Percentiles rank a stretch among this genome's conserved stretches.
phyloP scores from a whole-genome alignment of 306 rosid species.

The Glycine latifolia region DNA sequence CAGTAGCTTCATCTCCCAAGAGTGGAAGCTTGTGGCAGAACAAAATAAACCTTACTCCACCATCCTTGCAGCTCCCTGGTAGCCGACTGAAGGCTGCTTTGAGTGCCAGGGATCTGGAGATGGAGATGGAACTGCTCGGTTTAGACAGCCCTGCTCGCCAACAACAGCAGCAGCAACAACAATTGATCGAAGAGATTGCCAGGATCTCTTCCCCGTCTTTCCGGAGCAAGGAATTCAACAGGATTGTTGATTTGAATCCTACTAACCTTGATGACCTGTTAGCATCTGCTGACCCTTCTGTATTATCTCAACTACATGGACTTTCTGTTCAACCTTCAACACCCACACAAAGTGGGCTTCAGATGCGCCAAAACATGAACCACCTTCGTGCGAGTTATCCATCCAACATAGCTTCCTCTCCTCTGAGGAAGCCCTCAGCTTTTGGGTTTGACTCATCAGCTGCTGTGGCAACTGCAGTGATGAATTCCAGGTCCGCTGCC shows the following conservation, averaged over 20 bases:
- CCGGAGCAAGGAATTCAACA: constrained; percentile 60
- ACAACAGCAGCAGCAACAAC: constrained; percentile 70
- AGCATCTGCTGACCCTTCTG: constrained; percentile 74
- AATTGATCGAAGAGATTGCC: constrained; percentile 85
- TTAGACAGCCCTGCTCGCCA: constrained; percentile 65
- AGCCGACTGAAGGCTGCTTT: constrained; percentile 83
- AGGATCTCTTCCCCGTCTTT: constrained; percentile 87
- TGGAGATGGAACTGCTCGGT: constrained; percentile 84
- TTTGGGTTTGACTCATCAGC: constrained; percentile 82
- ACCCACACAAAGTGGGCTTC: constrained; percentile 68
- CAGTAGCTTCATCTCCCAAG: constrained; percentile 84
- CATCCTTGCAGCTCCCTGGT: constrained; percentile 87
- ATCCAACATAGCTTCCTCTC: constrained; percentile 75
- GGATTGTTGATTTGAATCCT: constrained; percentile 81
- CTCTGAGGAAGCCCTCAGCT: constrained; percentile 71
- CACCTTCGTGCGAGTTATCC: constrained; percentile 95
- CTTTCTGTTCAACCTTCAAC: constrained; percentile 63
- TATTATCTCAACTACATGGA: constrained; percentile 76
- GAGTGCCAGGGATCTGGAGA: constrained; percentile 86
- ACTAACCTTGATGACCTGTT: constrained; percentile 85
- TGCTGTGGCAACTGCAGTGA: constrained; percentile 90
- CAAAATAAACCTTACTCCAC: constrained; percentile 85
- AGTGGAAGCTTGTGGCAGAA: constrained; percentile 91
- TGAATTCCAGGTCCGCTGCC: constrained; percentile 92
- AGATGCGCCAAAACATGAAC: constrained; percentile 88